Evolutionary conservation across 495 filamentous ascomycete genomes (phyloP).

Genomic region (Aspergillus ostianus): DNA sequence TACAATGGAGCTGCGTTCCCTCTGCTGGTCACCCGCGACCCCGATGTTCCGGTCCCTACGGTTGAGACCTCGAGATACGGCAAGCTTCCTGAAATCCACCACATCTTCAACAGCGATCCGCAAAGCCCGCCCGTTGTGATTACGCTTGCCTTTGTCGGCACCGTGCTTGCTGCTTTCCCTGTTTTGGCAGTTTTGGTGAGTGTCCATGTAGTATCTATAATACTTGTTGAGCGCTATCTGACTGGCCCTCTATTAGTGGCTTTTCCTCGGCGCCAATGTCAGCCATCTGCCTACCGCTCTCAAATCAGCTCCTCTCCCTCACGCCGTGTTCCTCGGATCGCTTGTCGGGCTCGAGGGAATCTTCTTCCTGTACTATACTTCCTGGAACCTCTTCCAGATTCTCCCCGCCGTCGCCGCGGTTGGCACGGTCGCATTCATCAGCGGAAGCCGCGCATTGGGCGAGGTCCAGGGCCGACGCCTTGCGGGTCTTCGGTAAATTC

Average conservation of each 20-base stretch:
- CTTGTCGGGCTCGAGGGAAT: conserved; percentile 83
- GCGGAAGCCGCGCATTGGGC: conserved; percentile 85
- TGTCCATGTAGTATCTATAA: conserved; percentile 11
- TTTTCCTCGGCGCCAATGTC: conserved; percentile 79
- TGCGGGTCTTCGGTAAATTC: conserved; percentile 67
- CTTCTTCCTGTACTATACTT: conserved; percentile 93
- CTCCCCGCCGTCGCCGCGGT: conserved; percentile 70
- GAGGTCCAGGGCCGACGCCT: conserved; percentile 88
- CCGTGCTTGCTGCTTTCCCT: conserved; percentile 69
- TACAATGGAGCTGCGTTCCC: conserved; percentile 64
- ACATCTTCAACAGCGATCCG: conserved; percentile 81
- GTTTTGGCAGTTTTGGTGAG: conserved; percentile 69
- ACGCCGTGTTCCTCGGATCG: conserved; percentile 78
- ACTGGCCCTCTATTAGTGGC: conserved; percentile 54
- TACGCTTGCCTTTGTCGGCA: conserved; percentile 70
- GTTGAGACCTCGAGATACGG: conserved; percentile 70
- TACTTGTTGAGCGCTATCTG: conserved; percentile 7
- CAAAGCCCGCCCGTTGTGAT: conserved; percentile 80
- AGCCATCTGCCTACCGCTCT: conserved; percentile 74
- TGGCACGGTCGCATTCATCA: conserved; percentile 72
- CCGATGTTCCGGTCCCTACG: conserved; percentile 56
- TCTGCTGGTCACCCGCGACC: conserved; percentile 62
- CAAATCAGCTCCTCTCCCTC: conserved; percentile 68
- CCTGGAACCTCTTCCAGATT: conserved; percentile 89
- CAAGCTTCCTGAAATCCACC: conserved; percentile 79